Evolutionary conservation across 2,329 filamentous ascomycete species (phyloP).

Genomic region (Westerdykella aurantiaca): DNA sequence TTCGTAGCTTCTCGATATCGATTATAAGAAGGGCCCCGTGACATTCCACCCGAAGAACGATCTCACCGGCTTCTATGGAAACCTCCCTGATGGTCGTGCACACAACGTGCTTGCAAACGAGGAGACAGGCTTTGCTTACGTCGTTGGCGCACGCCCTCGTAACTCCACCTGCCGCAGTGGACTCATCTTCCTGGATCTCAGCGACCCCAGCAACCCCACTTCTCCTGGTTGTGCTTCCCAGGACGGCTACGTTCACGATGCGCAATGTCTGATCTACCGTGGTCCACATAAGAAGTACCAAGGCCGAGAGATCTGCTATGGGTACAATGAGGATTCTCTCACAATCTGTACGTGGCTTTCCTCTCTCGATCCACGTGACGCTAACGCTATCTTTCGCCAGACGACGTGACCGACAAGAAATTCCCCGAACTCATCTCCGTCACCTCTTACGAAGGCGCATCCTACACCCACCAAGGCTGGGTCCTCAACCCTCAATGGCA

Average conservation of each 20-base stretch:
- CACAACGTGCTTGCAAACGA: conserved; percentile 36
- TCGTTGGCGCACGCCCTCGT: conserved; percentile 29
- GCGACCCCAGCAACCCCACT: conserved; percentile 48
- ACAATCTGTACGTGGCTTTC: conserved; percentile 47
- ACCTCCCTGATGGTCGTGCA: conserved; percentile 32
- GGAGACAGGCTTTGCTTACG: conserved; percentile 30
- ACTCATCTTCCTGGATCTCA: conserved; percentile 55
- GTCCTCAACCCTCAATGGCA: conserved; percentile 39
- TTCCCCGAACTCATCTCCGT: conserved; percentile 45
- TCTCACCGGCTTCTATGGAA: conserved; percentile 22
- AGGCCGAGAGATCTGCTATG: conserved; percentile 52
- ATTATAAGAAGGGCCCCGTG: conserved; percentile 23
- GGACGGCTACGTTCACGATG: conserved; percentile 58
- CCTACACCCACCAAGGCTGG: conserved; percentile 57
- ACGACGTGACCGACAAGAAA: conserved; percentile 49
- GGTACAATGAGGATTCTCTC: conserved; percentile 51
- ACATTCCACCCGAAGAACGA: conserved; percentile 27
- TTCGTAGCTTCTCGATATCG: conserved; percentile 41
- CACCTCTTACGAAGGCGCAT: conserved; percentile 52
- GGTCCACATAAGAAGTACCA: conserved; percentile 47
- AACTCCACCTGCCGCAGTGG: conserved; percentile 45
- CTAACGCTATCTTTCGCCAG: conserved; percentile 13
- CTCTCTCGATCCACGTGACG: conserved; percentile 41
- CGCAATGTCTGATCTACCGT: conserved; percentile 53
- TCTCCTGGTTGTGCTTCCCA: conserved; percentile 49